Percentiles rank a stretch among this genome's conserved stretches.
Evolutionary conservation across 73 alveolate species (phyloP).

Genomic region (Tetrahymena thermophila): DNA sequence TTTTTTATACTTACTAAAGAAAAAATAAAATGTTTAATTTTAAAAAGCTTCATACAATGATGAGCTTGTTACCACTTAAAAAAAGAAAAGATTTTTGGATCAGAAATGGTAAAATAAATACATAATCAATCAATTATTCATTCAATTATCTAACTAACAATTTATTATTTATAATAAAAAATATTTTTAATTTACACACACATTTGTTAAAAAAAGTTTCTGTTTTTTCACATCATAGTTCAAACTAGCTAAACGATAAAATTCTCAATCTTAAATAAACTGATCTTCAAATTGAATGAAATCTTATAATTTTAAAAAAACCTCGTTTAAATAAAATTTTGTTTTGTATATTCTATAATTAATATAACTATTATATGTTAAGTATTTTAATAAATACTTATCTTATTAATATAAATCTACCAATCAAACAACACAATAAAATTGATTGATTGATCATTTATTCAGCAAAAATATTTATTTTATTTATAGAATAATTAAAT

Average conservation of each 20-base stretch:
- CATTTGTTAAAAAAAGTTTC: background rate
- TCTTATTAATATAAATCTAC: no score
- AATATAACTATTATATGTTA: no score
- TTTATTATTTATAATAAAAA: no score
- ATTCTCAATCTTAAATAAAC: background rate
- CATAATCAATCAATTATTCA: no score
- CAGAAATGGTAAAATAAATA: background rate
- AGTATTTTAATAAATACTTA: no score
- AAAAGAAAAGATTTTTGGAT: background rate
- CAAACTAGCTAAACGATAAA: background rate
- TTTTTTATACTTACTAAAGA: background rate
- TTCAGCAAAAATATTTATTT: background rate
- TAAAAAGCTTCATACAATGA: background rate
- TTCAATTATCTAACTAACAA: no score
- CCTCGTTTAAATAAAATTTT: no score
- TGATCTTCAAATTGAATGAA: background rate
- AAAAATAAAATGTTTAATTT: background rate
- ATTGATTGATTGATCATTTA: no score
- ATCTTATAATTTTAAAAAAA: background rate
- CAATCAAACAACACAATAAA: no score
- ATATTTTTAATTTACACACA: no score
- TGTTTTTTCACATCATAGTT: background rate
- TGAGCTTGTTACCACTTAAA: background rate
- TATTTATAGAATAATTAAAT: no score
- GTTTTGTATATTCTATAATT: background rate